Percentiles rank a stretch among this genome's conserved stretches.
Evolutionary conservation across 768 basidiomycete genomes (phyloP).

Genomic region (Psilocybe tampanensis): DNA sequence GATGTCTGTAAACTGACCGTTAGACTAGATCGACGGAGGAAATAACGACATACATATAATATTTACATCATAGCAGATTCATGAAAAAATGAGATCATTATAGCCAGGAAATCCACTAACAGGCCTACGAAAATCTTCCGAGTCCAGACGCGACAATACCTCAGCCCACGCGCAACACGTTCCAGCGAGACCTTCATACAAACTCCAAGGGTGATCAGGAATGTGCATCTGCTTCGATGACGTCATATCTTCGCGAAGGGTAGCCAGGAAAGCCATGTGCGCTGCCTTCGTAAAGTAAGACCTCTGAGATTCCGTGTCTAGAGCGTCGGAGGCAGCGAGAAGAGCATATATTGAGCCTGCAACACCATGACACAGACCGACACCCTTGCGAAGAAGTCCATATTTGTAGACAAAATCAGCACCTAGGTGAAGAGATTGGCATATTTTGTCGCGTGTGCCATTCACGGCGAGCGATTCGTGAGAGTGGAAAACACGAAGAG

Average conservation of each 20-base stretch:
- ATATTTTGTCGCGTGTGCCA: constrained; percentile 27
- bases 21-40: too few species aligned
- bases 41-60: too few species aligned
- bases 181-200: constrained; percentile 61
- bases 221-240: constrained; percentile 41
- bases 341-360: constrained; percentile 57
- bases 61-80: too few species aligned
- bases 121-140: constrained; percentile 11
- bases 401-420: constrained; percentile 46
- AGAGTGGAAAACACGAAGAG: constrained; percentile 33
- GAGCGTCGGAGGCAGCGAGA: constrained; percentile 46
- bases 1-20: too few species aligned
- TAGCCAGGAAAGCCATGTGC: constrained; percentile 51
- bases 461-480: constrained; percentile 23
- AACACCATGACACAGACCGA: constrained; percentile 63
- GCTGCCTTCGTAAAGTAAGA: constrained; percentile 41
- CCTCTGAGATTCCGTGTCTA: constrained; percentile 22
- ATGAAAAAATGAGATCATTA: constrained; percentile 33
- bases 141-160: constrained; percentile 35
- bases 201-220: constrained; percentile 56
- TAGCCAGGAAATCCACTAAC: constrained; percentile 40
- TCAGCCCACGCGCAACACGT: constrained; percentile 61
- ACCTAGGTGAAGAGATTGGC: constrained; percentile 37
- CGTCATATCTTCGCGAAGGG: constrained; percentile 33
- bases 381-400: constrained; percentile 56